phyloP scores from a whole-genome alignment of 2,329 filamentous ascomycete genomes.

The Aspergillus puulaauensis region DNA sequence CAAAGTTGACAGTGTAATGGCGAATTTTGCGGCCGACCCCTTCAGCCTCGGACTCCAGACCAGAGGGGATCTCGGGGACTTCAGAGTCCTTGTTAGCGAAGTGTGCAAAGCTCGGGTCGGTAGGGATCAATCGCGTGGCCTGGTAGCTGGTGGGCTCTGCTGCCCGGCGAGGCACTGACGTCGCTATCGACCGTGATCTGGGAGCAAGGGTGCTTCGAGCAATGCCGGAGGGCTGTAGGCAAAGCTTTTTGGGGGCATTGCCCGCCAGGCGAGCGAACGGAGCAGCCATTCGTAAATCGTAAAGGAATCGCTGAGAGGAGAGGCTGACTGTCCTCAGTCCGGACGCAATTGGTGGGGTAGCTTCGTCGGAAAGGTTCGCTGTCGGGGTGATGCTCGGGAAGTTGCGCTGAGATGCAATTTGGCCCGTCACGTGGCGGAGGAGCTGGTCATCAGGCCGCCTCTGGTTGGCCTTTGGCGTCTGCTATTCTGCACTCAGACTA shows the following conservation, averaged over 20 bases:
- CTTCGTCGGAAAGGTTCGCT: conserved; percentile 31
- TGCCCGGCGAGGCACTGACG: conserved; percentile 54
- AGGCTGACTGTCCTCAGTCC: conserved; percentile 35
- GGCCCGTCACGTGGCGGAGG: conserved; percentile 32
- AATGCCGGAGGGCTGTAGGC: conserved; percentile 52
- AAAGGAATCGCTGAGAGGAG: conserved; percentile 20
- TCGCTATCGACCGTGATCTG: conserved; percentile 56
- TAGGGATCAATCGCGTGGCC: conserved; percentile 57
- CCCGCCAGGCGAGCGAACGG: conserved; percentile 60
- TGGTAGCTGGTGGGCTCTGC: conserved; percentile 51
- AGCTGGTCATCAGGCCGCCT: conserved; percentile 36
- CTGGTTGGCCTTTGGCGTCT: conserved; percentile 28
- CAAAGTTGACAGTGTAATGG: conserved; percentile 99
- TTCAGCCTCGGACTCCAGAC: conserved; percentile 46
- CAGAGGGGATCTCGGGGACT: conserved; percentile 42
- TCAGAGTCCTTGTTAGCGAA: conserved; percentile 44
- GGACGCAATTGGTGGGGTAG: conserved; percentile 37
- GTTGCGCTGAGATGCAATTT: conserved; percentile 36
- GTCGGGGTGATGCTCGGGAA: conserved; percentile 29
- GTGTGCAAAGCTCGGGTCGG: conserved; percentile 56
- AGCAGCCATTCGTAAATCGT: conserved; percentile 54
- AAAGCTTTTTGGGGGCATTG: conserved; percentile 60
- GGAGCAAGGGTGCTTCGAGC: conserved; percentile 41
- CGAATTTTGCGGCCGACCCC: conserved; percentile 75
- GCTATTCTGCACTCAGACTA: conserved; percentile 21